Evolutionary conservation across 768 basidiomycete species (phyloP).

Genomic region (Mycena olivaceomarginata): DNA sequence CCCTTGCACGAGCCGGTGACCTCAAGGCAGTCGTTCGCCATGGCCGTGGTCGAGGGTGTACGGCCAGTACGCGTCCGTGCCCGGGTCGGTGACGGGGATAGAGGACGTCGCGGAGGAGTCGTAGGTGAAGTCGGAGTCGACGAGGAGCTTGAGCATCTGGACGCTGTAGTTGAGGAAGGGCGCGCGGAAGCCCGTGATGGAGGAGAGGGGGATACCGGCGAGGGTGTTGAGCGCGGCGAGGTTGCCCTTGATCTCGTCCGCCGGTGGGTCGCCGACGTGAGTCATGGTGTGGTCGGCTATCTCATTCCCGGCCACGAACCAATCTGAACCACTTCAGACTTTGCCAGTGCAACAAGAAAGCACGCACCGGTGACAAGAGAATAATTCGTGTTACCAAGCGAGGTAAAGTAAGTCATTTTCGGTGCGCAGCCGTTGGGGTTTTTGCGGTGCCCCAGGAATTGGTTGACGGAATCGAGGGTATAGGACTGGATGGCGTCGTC

Average conservation of each 20-base stretch:
- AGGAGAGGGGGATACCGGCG: background rate
- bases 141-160: background rate
- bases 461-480: background rate
- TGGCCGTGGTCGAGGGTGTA: background rate
- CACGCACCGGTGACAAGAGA: background rate
- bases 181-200: background rate
- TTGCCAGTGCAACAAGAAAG: background rate
- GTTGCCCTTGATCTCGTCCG: background rate
- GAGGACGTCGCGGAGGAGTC: background rate
- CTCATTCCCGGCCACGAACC: constrained; percentile 1
- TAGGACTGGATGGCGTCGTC: constrained; percentile 1
- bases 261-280: background rate
- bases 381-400: background rate
- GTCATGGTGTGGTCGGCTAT: background rate
- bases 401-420: background rate
- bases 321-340: background rate
- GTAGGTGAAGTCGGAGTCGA: background rate
- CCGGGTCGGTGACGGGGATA: background rate
- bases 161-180: constrained; percentile 1
- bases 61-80: background rate
- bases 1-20: background rate
- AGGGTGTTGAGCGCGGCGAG: background rate
- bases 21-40: background rate
- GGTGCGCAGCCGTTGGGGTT: background rate
- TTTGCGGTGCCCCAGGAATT: background rate